These are phyloP conservation scores for Grosmannia huntii DNA, from an alignment of 2,329 filamentous ascomycete species.

Conservation along the genomic window DNA sequence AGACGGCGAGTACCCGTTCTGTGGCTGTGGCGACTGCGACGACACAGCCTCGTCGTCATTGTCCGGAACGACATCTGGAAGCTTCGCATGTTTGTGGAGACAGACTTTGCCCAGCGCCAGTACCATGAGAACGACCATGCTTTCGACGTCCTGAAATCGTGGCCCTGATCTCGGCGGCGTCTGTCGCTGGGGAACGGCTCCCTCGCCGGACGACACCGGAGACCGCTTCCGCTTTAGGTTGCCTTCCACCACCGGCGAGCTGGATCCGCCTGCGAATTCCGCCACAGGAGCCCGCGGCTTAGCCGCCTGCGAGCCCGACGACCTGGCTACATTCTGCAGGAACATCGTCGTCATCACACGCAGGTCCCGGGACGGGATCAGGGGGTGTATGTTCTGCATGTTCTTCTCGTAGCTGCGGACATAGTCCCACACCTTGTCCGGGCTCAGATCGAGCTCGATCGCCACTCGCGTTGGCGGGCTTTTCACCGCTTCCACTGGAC, in stretches of 20 bases:
- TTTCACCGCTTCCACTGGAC: constrained; percentile 20
- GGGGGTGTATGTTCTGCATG: constrained; percentile 53
- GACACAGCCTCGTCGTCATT: constrained; percentile 18
- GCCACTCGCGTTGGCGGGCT: constrained; percentile 23
- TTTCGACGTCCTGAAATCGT: constrained; percentile 57
- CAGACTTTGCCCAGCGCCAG: constrained; percentile 82
- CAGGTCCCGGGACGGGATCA: constrained; percentile 41
- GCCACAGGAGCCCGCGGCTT: constrained; percentile 13
- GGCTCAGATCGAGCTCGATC: constrained; percentile 41
- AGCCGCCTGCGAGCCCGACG: background rate
- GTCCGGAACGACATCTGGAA: constrained; percentile 47
- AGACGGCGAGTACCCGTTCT: constrained; percentile 39
- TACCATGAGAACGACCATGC: constrained; percentile 69
- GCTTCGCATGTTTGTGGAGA: constrained; percentile 31
- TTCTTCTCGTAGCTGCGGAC: constrained; percentile 46
- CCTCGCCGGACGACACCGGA: constrained; percentile 25
- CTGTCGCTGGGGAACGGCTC: constrained; percentile 14
- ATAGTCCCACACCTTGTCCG: constrained; percentile 36
- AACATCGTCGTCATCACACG: constrained; percentile 40
- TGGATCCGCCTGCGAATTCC: constrained; percentile 16
- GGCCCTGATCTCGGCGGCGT: constrained; percentile 26
- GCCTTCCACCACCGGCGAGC: constrained; percentile 9
- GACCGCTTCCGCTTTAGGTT: constrained; percentile 44
- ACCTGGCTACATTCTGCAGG: constrained; percentile 21
- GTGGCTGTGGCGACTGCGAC: constrained; percentile 23